These are phyloP conservation scores for Colletotrichum endophyticum DNA, from an alignment of 2,329 filamentous ascomycete genomes.

Conservation along the genomic window DNA sequence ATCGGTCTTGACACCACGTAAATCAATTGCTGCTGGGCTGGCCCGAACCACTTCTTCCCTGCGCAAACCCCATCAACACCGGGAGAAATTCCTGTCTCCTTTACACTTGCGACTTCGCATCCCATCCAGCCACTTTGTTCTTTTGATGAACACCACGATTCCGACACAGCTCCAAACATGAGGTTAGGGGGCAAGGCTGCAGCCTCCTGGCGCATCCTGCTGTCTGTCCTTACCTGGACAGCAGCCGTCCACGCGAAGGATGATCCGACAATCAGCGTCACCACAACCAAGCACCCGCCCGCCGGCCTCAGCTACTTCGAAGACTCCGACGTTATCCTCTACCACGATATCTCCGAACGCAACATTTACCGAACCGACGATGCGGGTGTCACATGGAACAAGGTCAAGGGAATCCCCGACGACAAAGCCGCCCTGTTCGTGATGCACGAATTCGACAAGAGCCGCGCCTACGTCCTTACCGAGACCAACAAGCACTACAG, in stretches of 20 bases:
- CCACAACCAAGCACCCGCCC: slow-evolving; percentile 70
- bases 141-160: slow-evolving; percentile 48
- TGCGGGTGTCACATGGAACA: slow-evolving; percentile 79
- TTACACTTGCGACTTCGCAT: not conserved
- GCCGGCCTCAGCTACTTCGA: slow-evolving; percentile 86
- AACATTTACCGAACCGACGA: slow-evolving; percentile 80
- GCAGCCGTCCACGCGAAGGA: slow-evolving; percentile 57
- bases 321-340: slow-evolving; percentile 81
- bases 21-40: slow-evolving; percentile 16
- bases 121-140: not conserved
- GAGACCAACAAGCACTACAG: slow-evolving; percentile 75
- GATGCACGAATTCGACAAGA: slow-evolving; percentile 79
- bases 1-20: not conserved
- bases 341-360: slow-evolving; percentile 68
- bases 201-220: slow-evolving; percentile 53
- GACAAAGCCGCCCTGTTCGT: slow-evolving; percentile 67
- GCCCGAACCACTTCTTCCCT: not conserved
- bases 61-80: not conserved
- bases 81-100: not conserved
- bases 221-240: slow-evolving; percentile 52
- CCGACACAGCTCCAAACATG: slow-evolving; percentile 51
- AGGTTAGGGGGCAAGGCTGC: slow-evolving; percentile 55
- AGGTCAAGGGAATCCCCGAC: slow-evolving; percentile 67
- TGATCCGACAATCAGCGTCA: slow-evolving; percentile 69
- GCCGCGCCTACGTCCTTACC: slow-evolving; percentile 82